Percentiles rank a stretch among this genome's conserved stretches.
phyloP scores from a whole-genome alignment of 108 stramenopile genomes.

The Skeletonema tropicum region DNA sequence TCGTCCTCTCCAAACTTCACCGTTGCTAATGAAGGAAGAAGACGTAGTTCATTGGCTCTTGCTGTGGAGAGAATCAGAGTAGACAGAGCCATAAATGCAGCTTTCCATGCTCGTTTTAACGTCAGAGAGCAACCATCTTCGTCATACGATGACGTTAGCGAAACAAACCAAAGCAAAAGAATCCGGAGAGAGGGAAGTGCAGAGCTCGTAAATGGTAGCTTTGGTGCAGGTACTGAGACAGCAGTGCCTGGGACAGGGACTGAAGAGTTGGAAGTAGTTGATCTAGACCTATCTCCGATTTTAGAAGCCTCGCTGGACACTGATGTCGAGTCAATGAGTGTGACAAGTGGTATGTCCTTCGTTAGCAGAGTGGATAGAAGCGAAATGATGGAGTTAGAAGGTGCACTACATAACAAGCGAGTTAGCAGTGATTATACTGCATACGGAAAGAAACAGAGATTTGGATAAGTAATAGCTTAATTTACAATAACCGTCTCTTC shows the following conservation, averaged over 20 bases:
- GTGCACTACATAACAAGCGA: neutral
- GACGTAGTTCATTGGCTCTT: neutral
- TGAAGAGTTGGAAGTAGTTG: neutral
- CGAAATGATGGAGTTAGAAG: neutral
- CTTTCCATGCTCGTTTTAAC: neutral
- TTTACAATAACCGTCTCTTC: slow-evolving; percentile 67
- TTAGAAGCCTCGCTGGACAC: neutral
- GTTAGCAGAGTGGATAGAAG: neutral
- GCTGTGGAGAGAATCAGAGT: slow-evolving; percentile 3
- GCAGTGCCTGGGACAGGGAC: neutral
- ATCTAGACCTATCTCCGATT: neutral
- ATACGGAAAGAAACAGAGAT: slow-evolving; percentile 3
- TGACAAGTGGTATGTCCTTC: neutral
- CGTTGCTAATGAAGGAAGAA: neutral
- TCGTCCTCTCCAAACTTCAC: neutral
- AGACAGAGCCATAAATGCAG: slow-evolving; percentile 4
- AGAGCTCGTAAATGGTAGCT: neutral
- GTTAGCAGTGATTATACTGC: neutral
- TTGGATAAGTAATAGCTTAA: slow-evolving; percentile 8
- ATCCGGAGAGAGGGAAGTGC: neutral
- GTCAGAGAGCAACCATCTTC: no score
- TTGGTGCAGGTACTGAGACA: neutral
- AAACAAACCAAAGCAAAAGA: neutral
- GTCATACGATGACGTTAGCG: neutral
- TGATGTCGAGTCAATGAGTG: neutral